A percentile compares a stretch with the other conserved stretches of the same genome.
Conservation (phyloP, 495 filamentous ascomycete species). For the Neurospora terricola region DNA sequence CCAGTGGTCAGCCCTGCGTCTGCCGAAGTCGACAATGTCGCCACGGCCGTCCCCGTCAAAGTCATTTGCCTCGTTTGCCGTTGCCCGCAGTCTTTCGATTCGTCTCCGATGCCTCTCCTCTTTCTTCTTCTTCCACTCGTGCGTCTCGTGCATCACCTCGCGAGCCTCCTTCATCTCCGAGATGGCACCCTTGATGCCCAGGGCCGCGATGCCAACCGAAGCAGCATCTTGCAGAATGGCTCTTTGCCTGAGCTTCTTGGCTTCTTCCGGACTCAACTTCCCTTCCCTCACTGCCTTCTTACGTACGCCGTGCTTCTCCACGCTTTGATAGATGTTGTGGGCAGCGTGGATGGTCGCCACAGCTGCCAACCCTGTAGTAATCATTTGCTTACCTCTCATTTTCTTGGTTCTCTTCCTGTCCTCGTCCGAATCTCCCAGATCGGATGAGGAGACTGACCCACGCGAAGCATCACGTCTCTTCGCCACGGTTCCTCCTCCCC, state of each 20-base stretch:
- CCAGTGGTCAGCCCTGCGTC: constrained; percentile 33
- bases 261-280: constrained; percentile 62
- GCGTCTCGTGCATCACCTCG: constrained; percentile 30
- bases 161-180: constrained; percentile 47
- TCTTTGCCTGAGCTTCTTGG: constrained; percentile 63
- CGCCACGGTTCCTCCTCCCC: constrained; percentile 11
- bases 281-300: constrained; percentile 63
- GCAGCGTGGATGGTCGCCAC: constrained; percentile 86
- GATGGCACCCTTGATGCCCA: constrained; percentile 77
- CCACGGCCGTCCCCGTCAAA: constrained; percentile 10
- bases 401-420: constrained; percentile 67
- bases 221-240: constrained; percentile 65
- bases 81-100: constrained; percentile 23
- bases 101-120: constrained; percentile 30
- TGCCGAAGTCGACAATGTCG: constrained; percentile 16
- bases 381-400: constrained; percentile 71
- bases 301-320: constrained; percentile 64
- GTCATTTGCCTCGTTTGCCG: not conserved
- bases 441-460: constrained; percentile 39
- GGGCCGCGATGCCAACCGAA: constrained; percentile 70
- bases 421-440: constrained; percentile 63
- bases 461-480: constrained; percentile 7
- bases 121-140: constrained; percentile 33
- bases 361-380: constrained; percentile 74
- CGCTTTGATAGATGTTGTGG: constrained; percentile 64